These are phyloP conservation scores for Podila epicladia DNA, from an alignment of 192 early-diverging fungal genomes.

Conservation along the genomic window DNA sequence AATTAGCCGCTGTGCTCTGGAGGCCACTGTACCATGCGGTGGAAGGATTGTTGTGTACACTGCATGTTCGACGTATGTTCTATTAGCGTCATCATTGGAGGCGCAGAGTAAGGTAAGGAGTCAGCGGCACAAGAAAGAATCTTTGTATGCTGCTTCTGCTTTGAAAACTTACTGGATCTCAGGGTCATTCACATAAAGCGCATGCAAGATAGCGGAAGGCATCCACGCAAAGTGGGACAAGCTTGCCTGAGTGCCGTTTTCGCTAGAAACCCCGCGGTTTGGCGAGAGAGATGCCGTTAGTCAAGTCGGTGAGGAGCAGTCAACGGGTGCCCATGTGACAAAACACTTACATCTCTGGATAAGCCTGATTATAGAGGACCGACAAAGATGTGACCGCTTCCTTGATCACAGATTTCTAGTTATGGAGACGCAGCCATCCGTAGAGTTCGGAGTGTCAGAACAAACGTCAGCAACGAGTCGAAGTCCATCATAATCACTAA, in stretches of 20 bases:
- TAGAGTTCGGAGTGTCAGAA: not conserved
- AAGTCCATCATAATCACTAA: not conserved
- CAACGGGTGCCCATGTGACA: not conserved
- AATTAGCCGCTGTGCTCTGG: constrained; percentile 75
- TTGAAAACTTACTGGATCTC: constrained; percentile 72
- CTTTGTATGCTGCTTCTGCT: not conserved
- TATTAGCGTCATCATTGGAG: constrained; percentile 4
- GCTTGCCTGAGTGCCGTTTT: constrained; percentile 60
- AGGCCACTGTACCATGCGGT: constrained; percentile 59
- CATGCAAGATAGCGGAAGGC: constrained; percentile 80
- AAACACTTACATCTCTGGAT: constrained; percentile 70
- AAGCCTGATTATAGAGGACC: constrained; percentile 77
- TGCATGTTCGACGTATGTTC: constrained; percentile 68
- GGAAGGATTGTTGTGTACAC: constrained; percentile 72
- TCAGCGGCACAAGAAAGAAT: not conserved
- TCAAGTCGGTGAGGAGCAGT: too few species aligned
- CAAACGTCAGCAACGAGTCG: too few species aligned
- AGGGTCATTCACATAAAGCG: constrained; percentile 86
- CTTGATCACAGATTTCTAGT: constrained; percentile 48
- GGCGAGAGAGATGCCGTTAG: not conserved
- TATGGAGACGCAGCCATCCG: not conserved
- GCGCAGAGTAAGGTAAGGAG: too few species aligned
- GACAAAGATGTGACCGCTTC: constrained; percentile 83
- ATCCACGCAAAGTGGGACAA: constrained; percentile 83
- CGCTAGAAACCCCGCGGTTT: constrained; percentile 13